Percentiles rank a stretch among this genome's conserved stretches.
phyloP scores from a whole-genome alignment of 2,329 filamentous ascomycete genomes.

The Colletotrichum sp. region DNA sequence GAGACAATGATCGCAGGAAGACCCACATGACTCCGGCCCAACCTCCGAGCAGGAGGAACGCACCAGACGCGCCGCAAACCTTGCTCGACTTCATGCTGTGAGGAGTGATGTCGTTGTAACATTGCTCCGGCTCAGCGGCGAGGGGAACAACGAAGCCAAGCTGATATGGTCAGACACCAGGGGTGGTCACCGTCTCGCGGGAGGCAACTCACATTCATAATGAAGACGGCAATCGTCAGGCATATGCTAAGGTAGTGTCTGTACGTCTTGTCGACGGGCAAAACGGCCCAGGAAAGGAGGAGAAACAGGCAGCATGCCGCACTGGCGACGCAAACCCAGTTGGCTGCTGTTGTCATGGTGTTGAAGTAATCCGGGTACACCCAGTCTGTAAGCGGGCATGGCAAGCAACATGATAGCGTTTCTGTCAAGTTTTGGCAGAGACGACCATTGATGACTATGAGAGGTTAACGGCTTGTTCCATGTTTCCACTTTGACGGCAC shows the following conservation, averaged over 20 bases:
- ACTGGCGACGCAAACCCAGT: constrained; percentile 82
- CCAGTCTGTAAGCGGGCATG: constrained; percentile 88
- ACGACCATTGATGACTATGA: constrained; percentile 60
- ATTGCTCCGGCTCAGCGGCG: constrained; percentile 78
- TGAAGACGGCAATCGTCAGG: constrained; percentile 74
- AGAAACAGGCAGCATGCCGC: constrained; percentile 77
- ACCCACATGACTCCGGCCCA: constrained; percentile 88
- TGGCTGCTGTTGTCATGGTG: constrained; percentile 68
- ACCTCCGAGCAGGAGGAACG: constrained; percentile 85
- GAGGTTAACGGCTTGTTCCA: constrained; percentile 31
- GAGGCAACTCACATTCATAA: constrained; percentile 74
- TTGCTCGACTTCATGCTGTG: constrained; percentile 86
- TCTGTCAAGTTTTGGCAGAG: constrained; percentile 54
- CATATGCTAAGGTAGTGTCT: constrained; percentile 94
- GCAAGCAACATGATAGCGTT: constrained; percentile 77
- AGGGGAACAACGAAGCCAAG: constrained; percentile 91
- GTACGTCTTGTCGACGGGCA: constrained; percentile 88
- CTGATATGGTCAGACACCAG: constrained; percentile 43
- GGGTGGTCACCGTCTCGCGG: background rate
- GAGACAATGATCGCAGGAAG: constrained; percentile 85
- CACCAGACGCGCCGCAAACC: constrained; percentile 87
- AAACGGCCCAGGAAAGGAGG: constrained; percentile 76
- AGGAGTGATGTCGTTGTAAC: constrained; percentile 88
- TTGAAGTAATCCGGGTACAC: constrained; percentile 66
- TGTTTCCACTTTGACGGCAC: constrained; percentile 29